Evolutionary conservation across 2,329 filamentous ascomycete genomes (phyloP), one percentile per base, ranked within the genome.

Genomic region (Phialophora expanda): DNA sequence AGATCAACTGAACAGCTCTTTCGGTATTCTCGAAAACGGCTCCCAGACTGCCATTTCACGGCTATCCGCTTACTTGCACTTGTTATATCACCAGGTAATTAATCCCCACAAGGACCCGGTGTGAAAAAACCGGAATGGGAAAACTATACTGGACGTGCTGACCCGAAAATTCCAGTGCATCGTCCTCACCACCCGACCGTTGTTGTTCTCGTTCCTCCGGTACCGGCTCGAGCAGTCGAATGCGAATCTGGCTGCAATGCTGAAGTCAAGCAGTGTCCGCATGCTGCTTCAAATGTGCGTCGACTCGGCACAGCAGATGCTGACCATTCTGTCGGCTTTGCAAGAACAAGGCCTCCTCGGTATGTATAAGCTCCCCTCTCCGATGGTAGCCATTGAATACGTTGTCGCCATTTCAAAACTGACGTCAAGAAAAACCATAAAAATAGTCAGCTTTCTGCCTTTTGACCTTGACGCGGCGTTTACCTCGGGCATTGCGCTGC

Each of bases 381-480:
- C 24, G 11, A 34, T 34, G 9, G 9, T 34, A 12, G 6, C 11
- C 4, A 22, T 44, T 24, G 8, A 3, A 24, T 24, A 2, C 28
- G 62, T 20, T 53, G 24, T 84, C 1, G 82, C 82, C 84, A 74
- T 70, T 70, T 70, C 51, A 22, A 51, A 4, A 12, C 46, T 60
- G n/a, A 60, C 30, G 60, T 20, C 0, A 3, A 3, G n/a, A 17
- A 11, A 14, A 0, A 9, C 5, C 4, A 24, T 24, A 17, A 3
- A 41, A 14, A 41, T 14, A 84, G 82, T 84, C 72, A 80, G 78
- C 0, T 84, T 84, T 65, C 76, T 84, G 0, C 80, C 81, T 0
- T 83, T 82, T 58, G 81, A 84, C 63, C 75, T 83, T 0, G 81
- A 84, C 50, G 75, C 80, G 0, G 72, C 81, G 0, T 83, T 81